Percentiles rank a stretch among this genome's conserved stretches.
These are phyloP conservation scores for Magnolia officinalis DNA, from an alignment of 164 flowering plant genomes.

Conservation along the genomic window DNA sequence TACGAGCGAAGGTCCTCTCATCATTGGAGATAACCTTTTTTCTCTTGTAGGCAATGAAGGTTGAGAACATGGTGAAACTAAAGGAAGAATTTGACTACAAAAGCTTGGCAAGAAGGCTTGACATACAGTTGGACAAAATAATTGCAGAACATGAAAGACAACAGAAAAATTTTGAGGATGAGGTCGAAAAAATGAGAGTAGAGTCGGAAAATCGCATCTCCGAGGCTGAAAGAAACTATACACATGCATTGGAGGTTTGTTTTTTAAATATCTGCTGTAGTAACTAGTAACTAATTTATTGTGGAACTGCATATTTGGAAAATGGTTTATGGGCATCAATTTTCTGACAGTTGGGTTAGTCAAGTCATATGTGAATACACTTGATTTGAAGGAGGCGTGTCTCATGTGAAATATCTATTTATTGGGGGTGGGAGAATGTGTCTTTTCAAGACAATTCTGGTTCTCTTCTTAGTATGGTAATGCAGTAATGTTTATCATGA, in stretches of 20 bases:
- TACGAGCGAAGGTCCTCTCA: background rate
- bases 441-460: no score
- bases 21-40: background rate
- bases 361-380: no score
- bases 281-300: background rate
- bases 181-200: constrained; percentile 49
- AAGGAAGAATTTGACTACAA: constrained; percentile 99
- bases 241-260: constrained; percentile 74
- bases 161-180: constrained; percentile 72
- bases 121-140: constrained; percentile 74
- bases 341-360: background rate
- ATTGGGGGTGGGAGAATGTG: no score
- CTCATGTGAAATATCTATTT: no score
- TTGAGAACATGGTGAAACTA: constrained; percentile 92
- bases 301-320: background rate
- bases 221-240: constrained; percentile 65
- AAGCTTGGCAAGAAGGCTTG: constrained; percentile 84
- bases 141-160: constrained; percentile 85
- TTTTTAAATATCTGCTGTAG: background rate
- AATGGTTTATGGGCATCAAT: background rate
- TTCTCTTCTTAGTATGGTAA: no score
- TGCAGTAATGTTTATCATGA: no score
- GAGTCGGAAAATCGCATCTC: constrained; percentile 60
- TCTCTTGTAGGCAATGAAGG: constrained; percentile 85
- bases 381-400: no score